phyloP scores from a whole-genome alignment of 768 basidiomycete genomes.

The Mycena metata region DNA sequence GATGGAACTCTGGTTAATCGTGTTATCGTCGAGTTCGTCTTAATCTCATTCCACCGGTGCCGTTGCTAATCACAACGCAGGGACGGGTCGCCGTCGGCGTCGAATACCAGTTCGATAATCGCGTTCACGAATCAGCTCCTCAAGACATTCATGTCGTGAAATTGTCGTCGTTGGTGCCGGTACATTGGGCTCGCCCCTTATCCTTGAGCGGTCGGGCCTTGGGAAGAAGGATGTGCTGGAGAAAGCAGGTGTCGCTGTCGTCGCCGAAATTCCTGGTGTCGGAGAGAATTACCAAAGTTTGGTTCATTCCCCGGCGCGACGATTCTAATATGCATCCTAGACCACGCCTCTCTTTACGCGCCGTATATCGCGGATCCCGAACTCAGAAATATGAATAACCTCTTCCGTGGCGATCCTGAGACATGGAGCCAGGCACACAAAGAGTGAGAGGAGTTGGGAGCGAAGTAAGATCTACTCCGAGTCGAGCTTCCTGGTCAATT shows the following conservation, averaged over 20 bases:
- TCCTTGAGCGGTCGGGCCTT: conserved; percentile 67
- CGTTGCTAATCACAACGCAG: no score
- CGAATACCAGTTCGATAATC: no score
- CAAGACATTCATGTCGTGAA: conserved; percentile 10
- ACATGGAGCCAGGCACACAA: not conserved
- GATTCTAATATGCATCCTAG: not conserved
- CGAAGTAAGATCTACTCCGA: conserved; percentile 16
- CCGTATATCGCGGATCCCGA: conserved; percentile 18
- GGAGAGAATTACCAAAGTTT: conserved; percentile 58
- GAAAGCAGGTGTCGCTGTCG: conserved; percentile 41
- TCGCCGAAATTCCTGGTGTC: conserved; percentile 56
- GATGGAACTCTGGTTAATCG: no score
- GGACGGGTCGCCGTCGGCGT: no score
- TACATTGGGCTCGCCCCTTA: conserved; percentile 48
- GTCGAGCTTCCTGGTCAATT: no score
- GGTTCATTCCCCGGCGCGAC: no score
- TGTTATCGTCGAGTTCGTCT: no score
- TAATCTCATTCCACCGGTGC: no score
- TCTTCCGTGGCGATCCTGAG: conserved; percentile 27
- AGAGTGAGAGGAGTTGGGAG: conserved; percentile 24
- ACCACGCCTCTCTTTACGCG: conserved; percentile 10
- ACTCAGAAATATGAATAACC: conserved; percentile 7
- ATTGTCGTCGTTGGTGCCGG: conserved; percentile 56
- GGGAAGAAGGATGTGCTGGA: conserved; percentile 47
- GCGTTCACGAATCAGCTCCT: no score